phyloP scores from a whole-genome alignment of 2,329 filamentous ascomycete genomes.

The Epichloe gansuensis region DNA sequence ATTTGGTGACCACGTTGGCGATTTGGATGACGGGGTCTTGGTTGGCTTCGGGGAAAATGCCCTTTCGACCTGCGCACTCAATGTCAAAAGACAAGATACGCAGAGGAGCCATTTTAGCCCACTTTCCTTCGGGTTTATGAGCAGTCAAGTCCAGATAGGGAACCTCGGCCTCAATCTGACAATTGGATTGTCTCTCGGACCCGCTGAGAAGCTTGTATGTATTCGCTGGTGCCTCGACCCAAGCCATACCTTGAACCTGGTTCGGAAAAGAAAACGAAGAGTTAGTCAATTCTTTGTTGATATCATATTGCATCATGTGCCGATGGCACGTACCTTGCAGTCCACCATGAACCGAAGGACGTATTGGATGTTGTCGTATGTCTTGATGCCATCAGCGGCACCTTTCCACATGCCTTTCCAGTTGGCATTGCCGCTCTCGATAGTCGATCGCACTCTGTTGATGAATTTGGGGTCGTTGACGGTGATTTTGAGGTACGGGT shows the following conservation, averaged over 20 bases:
- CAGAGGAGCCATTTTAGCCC: constrained; percentile 94
- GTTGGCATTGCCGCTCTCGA: constrained; percentile 69
- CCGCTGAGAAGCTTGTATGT: constrained; percentile 60
- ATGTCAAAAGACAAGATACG: constrained; percentile 95
- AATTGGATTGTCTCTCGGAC: constrained; percentile 66
- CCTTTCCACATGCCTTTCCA: constrained; percentile 82
- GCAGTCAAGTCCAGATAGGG: constrained; percentile 75
- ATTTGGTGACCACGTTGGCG: constrained; percentile 86
- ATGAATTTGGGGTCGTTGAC: constrained; percentile 58
- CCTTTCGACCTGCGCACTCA: constrained; percentile 93
- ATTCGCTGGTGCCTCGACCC: constrained; percentile 73
- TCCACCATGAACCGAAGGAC: constrained; percentile 97
- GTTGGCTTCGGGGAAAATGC: constrained; percentile 88
- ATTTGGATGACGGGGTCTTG: constrained; percentile 96
- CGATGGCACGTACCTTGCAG: constrained; percentile 49
- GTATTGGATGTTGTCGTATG: constrained; percentile 94
- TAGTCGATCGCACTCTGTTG: constrained; percentile 22
- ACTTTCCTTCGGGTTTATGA: constrained; percentile 82
- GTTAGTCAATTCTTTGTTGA: constrained; percentile 7
- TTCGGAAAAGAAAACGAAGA: background rate
- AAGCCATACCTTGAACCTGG: constrained; percentile 86
- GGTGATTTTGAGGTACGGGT: constrained; percentile 85
- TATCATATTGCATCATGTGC: background rate
- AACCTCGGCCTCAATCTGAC: constrained; percentile 86
- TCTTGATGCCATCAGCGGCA: constrained; percentile 60